A percentile compares a stretch with the other conserved stretches of the same genome.
phyloP scores from a whole-genome alignment of 2,329 filamentous ascomycete species.

The Fusarium humuli region DNA sequence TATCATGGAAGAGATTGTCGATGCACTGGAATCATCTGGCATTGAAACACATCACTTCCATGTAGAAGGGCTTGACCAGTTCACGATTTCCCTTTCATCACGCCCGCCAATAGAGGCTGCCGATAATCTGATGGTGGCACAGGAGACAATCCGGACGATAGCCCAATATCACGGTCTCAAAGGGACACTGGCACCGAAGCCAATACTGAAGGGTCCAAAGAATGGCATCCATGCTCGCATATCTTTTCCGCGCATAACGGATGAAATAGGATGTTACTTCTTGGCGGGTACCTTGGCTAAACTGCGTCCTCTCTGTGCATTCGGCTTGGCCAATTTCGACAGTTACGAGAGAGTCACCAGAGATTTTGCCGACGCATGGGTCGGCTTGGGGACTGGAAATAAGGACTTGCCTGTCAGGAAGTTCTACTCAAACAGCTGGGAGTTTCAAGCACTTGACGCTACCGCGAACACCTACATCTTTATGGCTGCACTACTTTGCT shows the following conservation, averaged over 20 bases:
- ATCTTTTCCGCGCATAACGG: rapidly evolving
- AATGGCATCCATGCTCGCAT: background rate
- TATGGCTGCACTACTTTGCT: background rate
- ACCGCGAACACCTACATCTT: background rate
- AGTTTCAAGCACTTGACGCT: background rate
- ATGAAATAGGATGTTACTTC: rapidly evolving
- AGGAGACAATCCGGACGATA: background rate
- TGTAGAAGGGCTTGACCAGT: background rate
- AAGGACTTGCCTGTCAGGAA: background rate
- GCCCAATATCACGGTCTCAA: background rate
- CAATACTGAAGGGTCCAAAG: background rate
- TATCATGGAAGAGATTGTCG: too few relatives aligned
- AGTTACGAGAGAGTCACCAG: background rate
- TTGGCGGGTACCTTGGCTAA: background rate
- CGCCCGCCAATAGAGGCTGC: background rate
- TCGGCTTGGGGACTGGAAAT: rapidly evolving
- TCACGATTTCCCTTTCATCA: background rate
- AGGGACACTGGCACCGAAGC: background rate
- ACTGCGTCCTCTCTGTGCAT: background rate
- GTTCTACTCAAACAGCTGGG: background rate
- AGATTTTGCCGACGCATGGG: background rate
- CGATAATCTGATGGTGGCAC: background rate
- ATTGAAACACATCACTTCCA: background rate
- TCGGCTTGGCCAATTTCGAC: background rate
- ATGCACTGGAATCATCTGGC: background rate